phyloP scores from a whole-genome alignment of 495 filamentous ascomycete species.

The Xylona heveae region DNA sequence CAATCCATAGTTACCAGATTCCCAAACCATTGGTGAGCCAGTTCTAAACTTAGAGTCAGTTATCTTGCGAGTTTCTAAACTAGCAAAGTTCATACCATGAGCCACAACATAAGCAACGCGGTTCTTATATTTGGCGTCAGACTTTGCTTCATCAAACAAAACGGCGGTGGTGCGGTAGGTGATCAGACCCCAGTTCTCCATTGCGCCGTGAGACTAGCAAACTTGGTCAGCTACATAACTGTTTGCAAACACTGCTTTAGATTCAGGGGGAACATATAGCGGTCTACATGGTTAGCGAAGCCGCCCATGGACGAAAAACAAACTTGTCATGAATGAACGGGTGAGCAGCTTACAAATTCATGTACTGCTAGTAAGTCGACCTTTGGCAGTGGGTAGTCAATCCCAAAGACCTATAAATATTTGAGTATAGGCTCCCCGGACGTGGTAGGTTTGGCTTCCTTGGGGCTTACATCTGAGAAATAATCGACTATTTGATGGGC shows the following conservation, averaged over 20 bases:
- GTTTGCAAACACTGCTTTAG: too few species aligned
- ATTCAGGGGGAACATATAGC: constrained; percentile 12
- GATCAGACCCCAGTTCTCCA: constrained; percentile 82
- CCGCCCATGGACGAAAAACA: too few species aligned
- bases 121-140: constrained; percentile 72
- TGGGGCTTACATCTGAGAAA: constrained; percentile 51
- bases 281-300: constrained; percentile 11
- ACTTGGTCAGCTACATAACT: constrained; percentile 14
- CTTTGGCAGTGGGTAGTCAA: constrained; percentile 92
- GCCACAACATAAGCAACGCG: constrained; percentile 86
- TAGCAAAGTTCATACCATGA: constrained; percentile 25
- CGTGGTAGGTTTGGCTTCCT: too few species aligned
- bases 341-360: constrained; percentile 53
- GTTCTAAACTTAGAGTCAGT: constrained; percentile 24
- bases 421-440: too few species aligned
- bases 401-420: constrained; percentile 44
- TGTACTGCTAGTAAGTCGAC: constrained; percentile 88
- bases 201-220: constrained; percentile 41
- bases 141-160: constrained; percentile 77
- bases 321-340: background rate
- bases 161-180: constrained; percentile 90
- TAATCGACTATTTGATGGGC: constrained; percentile 80
- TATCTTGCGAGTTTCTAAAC: background rate
- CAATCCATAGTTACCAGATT: constrained; percentile 81
- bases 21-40: constrained; percentile 98